Percentiles rank a stretch among this genome's conserved stretches.
Conservation (phyloP, 352 stramenopile genomes). For the Blastocystis sp. region DNA sequence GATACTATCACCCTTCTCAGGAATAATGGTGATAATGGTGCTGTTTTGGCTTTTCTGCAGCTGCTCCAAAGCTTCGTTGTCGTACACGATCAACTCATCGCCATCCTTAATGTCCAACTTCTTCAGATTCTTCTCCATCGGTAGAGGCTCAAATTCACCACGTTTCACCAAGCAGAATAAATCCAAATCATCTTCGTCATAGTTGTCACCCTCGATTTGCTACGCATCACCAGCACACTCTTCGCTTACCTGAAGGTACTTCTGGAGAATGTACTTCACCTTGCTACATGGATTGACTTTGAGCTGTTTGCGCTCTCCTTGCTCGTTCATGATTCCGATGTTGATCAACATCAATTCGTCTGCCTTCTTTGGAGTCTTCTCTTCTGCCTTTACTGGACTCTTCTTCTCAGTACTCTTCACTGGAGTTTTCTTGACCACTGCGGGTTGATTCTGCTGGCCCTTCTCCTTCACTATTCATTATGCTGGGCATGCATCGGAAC, state of each 20-base stretch:
- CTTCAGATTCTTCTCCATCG: background rate
- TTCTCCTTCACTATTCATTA: too few relatives aligned
- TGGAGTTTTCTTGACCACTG: too few relatives aligned
- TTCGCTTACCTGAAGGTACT: background rate
- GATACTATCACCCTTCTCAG: background rate
- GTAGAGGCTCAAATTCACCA: background rate
- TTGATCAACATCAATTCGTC: too few relatives aligned
- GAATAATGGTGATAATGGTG: background rate
- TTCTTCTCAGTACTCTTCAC: too few relatives aligned
- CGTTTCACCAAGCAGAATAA: background rate
- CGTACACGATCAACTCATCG: background rate
- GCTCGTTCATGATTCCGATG: too few relatives aligned
- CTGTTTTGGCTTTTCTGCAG: background rate
- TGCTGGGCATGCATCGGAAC: too few relatives aligned
- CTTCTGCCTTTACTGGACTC: too few relatives aligned
- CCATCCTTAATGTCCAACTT: background rate
- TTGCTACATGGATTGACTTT: too few relatives aligned
- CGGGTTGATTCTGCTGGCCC: too few relatives aligned
- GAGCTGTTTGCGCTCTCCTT: too few relatives aligned
- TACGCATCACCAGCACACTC: background rate
- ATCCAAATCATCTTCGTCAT: background rate
- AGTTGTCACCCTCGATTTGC: background rate
- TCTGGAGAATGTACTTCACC: background rate
- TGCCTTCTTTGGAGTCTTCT: too few relatives aligned
- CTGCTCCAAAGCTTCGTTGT: background rate